Evolutionary conservation across 305 asterid genomes (phyloP).

Genomic region (Fraxinus sp.): DNA sequence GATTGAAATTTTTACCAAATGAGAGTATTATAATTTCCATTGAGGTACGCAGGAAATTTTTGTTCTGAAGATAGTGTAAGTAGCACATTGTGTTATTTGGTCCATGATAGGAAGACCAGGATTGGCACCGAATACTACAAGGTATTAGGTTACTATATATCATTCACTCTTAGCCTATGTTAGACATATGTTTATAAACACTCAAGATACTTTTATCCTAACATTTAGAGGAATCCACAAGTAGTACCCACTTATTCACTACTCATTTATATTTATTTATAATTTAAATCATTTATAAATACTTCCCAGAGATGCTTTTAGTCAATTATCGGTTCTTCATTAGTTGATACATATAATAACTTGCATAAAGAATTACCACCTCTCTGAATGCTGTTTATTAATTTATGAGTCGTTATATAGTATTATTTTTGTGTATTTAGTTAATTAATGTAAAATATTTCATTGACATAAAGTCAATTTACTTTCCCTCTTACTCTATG

Average conservation of each 20-base stretch:
- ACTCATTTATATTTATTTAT: background rate
- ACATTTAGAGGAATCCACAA: background rate
- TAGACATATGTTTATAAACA: background rate
- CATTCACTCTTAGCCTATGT: background rate
- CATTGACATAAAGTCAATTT: background rate
- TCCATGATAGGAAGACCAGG: background rate
- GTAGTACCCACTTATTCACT: background rate
- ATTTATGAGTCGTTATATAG: background rate
- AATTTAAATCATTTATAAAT: background rate
- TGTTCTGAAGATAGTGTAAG: background rate
- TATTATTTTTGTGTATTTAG: background rate
- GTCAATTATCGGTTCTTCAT: background rate
- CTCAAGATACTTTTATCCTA: background rate
- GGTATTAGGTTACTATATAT: background rate
- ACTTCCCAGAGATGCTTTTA: background rate
- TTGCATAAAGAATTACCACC: background rate
- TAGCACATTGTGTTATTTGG: background rate
- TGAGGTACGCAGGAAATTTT: background rate
- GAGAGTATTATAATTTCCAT: background rate
- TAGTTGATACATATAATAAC: background rate
- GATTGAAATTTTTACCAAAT: background rate
- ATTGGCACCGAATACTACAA: background rate
- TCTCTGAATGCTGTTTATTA: background rate
- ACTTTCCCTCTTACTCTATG: background rate
- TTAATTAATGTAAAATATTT: background rate